phyloP scores from a whole-genome alignment of 176 grass and related monocot species.

The Rhynchospora breviuscula region DNA sequence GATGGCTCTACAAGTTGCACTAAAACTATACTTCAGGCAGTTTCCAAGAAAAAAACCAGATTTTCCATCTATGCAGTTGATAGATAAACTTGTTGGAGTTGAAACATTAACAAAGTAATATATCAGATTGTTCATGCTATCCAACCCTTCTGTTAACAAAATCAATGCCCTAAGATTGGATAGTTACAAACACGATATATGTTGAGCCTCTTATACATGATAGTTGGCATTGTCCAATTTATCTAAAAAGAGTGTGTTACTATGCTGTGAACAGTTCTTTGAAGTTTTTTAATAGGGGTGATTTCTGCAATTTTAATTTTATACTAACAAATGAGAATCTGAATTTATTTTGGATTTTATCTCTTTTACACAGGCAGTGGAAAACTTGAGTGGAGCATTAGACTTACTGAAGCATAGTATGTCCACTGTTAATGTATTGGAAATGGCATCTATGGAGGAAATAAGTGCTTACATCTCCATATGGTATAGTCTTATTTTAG shows the following conservation, averaged over 20 bases:
- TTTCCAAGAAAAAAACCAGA: background rate
- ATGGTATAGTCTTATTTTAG: slow-evolving; percentile 18
- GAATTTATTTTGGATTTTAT: background rate
- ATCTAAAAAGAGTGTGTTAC: background rate
- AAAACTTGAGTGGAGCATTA: slow-evolving; percentile 9
- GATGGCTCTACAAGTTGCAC: background rate
- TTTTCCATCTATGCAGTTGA: background rate
- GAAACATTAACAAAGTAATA: background rate
- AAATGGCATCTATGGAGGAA: slow-evolving; percentile 17
- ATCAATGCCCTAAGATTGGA: background rate
- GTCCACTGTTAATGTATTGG: slow-evolving; percentile 1
- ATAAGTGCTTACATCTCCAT: slow-evolving; percentile 10
- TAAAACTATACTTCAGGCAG: background rate
- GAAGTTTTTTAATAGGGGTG: background rate
- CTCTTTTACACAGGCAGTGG: slow-evolving; percentile 7
- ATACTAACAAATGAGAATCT: background rate
- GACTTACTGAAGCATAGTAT: slow-evolving; percentile 22
- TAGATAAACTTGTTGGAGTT: background rate
- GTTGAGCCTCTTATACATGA: background rate
- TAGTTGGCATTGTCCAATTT: background rate
- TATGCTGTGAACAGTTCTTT: background rate
- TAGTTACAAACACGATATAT: background rate
- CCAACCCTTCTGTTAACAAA: background rate
- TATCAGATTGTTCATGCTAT: background rate
- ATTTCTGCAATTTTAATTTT: background rate